Evolutionary conservation across 1,284 basidiomycete genomes (phyloP), one percentile per base, ranked within the genome.

Genomic region (Cutaneotrichosporon sp.): DNA sequence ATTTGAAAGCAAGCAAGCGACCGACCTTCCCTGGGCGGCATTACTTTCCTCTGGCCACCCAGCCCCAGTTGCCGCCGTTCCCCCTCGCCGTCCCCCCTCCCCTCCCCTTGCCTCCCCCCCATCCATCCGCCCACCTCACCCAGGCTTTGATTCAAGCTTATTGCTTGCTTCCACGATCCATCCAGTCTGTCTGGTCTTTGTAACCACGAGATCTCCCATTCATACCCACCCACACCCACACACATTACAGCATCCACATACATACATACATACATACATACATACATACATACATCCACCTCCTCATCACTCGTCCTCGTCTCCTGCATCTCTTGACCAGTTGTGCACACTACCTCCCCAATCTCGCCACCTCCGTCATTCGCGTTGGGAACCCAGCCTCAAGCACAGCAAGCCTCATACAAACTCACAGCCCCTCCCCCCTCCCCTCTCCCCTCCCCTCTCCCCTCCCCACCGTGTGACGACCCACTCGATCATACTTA

Each of bases 111-210:
- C n/a, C n/a, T n/a, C n/a, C n/a, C n/a, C 34, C 34, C 34, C 5
- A 36, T 14, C 34, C 34, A 36, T 3, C 34, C 16, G 34, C 10
- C 38, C 38, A 18, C n/a, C n/a, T n/a, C n/a, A n/a, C 38, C 38
- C 38, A n/a, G 34, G 34, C 9, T 42, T 18, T 42, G 38, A 42
- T 42, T 49, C 55, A 57, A 57, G 55, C 55, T 57, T 57, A 57
- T 57, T 34, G 55, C 36, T 49, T 57, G 33, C 45, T 49, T 56
- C 55, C 43, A 22, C 38, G 27, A 36, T 43, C 31, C 43, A 24
- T 6, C n/a, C 13, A 8, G 10, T 45, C 53, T 29, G 22, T 29
- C 38, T 33, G n/a, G n/a, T n/a, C n/a, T n/a, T n/a, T n/a, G n/a
- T n/a, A n/a, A n/a, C n/a, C n/a, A n/a, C n/a, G n/a, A n/a, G n/a